Evolutionary conservation across 179 eudicot species (phyloP), one percentile per base, ranked within the genome.

Genomic region (Silene coronaria): DNA sequence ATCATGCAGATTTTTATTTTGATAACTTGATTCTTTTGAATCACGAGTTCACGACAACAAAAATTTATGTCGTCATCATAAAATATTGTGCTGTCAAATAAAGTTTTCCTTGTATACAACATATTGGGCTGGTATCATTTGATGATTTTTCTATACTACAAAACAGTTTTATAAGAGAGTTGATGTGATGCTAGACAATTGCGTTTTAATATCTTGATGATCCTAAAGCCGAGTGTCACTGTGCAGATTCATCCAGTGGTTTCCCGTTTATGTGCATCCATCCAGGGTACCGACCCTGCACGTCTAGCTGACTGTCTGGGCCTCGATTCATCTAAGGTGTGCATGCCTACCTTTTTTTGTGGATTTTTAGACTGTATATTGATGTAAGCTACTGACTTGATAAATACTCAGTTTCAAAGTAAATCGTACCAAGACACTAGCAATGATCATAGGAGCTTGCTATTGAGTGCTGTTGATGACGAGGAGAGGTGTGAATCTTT

Each of bases 231-330:
- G 55, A 24, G 34, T 74, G 27, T 69, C 53, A 70, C 23, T 69
- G 9, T 86, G 87, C 89, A 91, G 99, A 92, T 95, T 71, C 97
- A 92, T 84, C 97, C 99, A 74, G 99, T 95, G 75, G 91, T 95
- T 79, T 89, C 97, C 69, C 99, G 99, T 76, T 84, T 95, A 58
- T 95, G 99, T 84, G 97, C 99, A 76, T 86, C 97, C 79, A 95
- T 95, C 77, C 91, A 95, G 84, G 99, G 99, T 36, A 95, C 99
- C 59, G 87, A 93, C 81, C 99, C 99, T 81, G 88, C 99, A 64
- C 96, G 90, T 80, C 80, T 95, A 77, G 99, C 97, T 65, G 91
- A 90, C 77, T 95, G 98, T 85, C 86, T 92, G 77, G 97, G 99
- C 72, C 93, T 95, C 74, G 97, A 94, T 81, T 79, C 98, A 61